These are phyloP conservation scores for Neurospora sp. DNA, from an alignment of 495 filamentous ascomycete species.

Conservation along the genomic window DNA sequence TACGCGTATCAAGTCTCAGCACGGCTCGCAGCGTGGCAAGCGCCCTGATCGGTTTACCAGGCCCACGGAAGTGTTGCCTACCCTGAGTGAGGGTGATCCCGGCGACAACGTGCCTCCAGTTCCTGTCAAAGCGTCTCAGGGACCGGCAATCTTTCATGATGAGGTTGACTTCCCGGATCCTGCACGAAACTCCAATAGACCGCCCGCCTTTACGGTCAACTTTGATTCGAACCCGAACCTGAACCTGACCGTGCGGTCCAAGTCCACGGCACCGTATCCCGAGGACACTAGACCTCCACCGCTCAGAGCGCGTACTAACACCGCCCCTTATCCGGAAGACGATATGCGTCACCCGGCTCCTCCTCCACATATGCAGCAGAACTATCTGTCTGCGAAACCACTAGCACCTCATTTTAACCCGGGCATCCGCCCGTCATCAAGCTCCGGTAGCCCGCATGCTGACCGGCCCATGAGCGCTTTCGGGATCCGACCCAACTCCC, in stretches of 20 bases:
- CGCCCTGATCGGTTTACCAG: conserved; percentile 54
- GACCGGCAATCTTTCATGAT: conserved; percentile 21
- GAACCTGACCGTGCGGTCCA: conserved; percentile 30
- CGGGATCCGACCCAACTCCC: conserved; percentile 43
- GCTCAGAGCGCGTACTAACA: conserved; percentile 22
- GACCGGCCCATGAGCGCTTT: conserved; percentile 58
- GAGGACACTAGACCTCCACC: conserved; percentile 43
- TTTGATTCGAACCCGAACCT: conserved; percentile 18
- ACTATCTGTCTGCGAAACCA: neutral
- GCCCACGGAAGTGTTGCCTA: conserved; percentile 38
- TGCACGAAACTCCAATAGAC: conserved; percentile 26
- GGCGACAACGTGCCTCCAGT: conserved; percentile 2
- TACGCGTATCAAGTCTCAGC: conserved; percentile 80
- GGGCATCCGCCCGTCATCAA: conserved; percentile 25
- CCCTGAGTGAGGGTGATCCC: conserved; percentile 29
- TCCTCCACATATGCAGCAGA: conserved; percentile 1
- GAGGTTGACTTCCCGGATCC: conserved; percentile 65
- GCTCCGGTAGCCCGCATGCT: conserved; percentile 28
- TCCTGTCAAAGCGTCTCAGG: conserved; percentile 13
- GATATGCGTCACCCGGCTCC: conserved; percentile 24
- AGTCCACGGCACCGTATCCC: conserved; percentile 57
- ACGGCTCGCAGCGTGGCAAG: conserved; percentile 72
- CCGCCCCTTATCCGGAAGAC: conserved; percentile 45
- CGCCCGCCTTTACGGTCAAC: conserved; percentile 37
- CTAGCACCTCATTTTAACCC: conserved; percentile 27